Evolutionary conservation across 1,139 yeast species (phyloP).

Genomic region (Diutina catenulata): DNA sequence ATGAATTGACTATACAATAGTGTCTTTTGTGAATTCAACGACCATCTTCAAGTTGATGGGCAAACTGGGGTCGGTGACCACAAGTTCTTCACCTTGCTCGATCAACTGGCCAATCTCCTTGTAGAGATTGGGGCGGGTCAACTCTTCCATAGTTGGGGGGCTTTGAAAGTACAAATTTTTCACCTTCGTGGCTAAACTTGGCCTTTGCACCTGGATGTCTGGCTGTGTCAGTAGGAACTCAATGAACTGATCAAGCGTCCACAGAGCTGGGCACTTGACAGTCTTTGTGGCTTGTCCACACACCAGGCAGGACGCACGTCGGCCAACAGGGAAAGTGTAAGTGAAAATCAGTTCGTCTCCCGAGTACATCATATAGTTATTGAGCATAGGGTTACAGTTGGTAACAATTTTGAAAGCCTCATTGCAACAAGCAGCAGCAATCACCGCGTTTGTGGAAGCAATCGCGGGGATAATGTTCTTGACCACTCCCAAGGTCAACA

Average conservation of each 20-base stretch:
- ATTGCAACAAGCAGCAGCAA: slow-evolving; percentile 86
- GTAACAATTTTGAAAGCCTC: slow-evolving; percentile 77
- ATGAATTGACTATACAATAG: too few relatives aligned
- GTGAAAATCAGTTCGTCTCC: slow-evolving; percentile 73
- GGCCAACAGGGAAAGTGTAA: slow-evolving; percentile 54
- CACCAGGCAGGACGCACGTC: slow-evolving; percentile 55
- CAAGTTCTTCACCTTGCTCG: slow-evolving; percentile 34
- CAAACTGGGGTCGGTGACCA: slow-evolving; percentile 45
- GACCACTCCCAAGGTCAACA: slow-evolving; percentile 74
- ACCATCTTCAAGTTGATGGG: slow-evolving; percentile 22
- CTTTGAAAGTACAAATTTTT: slow-evolving; percentile 35
- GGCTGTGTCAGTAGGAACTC: slow-evolving; percentile 21
- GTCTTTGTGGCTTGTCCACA: slow-evolving; percentile 45
- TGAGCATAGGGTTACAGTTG: slow-evolving; percentile 51
- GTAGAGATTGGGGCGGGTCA: slow-evolving; percentile 35
- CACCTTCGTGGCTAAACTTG: slow-evolving; percentile 37
- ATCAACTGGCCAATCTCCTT: slow-evolving; percentile 27
- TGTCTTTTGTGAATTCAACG: too few relatives aligned
- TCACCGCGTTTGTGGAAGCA: slow-evolving; percentile 86
- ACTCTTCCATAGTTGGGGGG: slow-evolving; percentile 39
- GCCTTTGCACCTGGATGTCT: slow-evolving; percentile 32
- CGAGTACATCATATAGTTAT: slow-evolving; percentile 79
- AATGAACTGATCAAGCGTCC: slow-evolving; percentile 39
- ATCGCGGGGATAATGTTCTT: slow-evolving; percentile 91
- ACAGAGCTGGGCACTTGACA: slow-evolving; percentile 21